Percentiles rank a stretch among this genome's conserved stretches.
Conservation (phyloP, 805 yeast species). For the Yarrowia sp. region DNA sequence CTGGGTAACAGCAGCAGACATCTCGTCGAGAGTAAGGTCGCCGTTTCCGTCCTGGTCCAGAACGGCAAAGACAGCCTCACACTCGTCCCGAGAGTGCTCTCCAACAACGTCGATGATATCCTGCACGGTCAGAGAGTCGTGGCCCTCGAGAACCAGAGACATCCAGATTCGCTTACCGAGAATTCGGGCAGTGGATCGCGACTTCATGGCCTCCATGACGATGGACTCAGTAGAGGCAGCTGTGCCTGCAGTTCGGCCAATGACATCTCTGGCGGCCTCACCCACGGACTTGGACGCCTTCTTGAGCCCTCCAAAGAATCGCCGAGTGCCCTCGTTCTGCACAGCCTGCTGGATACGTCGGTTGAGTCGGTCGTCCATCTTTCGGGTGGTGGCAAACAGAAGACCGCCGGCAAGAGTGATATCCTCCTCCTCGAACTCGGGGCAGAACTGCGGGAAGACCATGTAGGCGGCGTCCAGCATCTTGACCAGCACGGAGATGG, state of each 20-base stretch:
- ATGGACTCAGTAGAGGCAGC: background rate
- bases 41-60: slow-evolving; percentile 42
- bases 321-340: slow-evolving; percentile 29
- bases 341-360: slow-evolving; percentile 32
- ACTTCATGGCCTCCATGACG: slow-evolving; percentile 40
- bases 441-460: slow-evolving; percentile 40
- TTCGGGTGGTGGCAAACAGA: slow-evolving; percentile 27
- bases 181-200: slow-evolving; percentile 34
- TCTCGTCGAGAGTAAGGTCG: slow-evolving; percentile 41
- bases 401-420: slow-evolving; percentile 34
- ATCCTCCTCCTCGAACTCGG: slow-evolving; percentile 42
- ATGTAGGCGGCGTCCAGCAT: slow-evolving; percentile 38
- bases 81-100: slow-evolving; percentile 36
- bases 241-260: slow-evolving; percentile 32
- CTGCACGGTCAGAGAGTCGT: slow-evolving; percentile 37
- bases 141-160: slow-evolving; percentile 43
- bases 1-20: slow-evolving; percentile 37
- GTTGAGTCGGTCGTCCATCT: slow-evolving; percentile 30
- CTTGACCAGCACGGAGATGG: slow-evolving; percentile 35
- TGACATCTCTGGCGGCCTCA: slow-evolving; percentile 35
- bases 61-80: slow-evolving; percentile 37
- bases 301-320: slow-evolving; percentile 25
- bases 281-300: slow-evolving; percentile 34
- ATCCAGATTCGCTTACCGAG: slow-evolving; percentile 44
- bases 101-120: slow-evolving; percentile 41